Conservation (phyloP, 2,329 filamentous ascomycete species). For the Colletotrichum spaethianum region DNA sequence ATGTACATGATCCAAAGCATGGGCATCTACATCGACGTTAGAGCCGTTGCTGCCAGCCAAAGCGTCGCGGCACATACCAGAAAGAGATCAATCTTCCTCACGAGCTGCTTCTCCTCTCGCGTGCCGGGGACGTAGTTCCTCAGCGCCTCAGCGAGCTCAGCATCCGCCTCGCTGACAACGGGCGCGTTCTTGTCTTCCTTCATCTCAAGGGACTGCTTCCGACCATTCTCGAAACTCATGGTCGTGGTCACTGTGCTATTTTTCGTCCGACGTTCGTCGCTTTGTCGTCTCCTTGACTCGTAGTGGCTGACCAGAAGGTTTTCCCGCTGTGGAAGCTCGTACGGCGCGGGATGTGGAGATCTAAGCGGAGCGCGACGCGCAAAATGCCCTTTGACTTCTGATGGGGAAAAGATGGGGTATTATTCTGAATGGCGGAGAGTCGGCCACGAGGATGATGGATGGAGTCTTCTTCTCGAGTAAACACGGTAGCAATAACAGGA, state of each 20-base stretch:
- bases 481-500: neutral
- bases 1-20: constrained; percentile 45
- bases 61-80: constrained; percentile 12
- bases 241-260: neutral
- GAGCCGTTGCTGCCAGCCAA: neutral
- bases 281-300: neutral
- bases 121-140: constrained; percentile 47
- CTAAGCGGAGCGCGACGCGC: neutral
- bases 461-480: neutral
- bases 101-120: constrained; percentile 43
- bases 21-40: neutral
- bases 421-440: neutral
- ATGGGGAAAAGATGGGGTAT: neutral
- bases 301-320: neutral
- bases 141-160: constrained; percentile 46
- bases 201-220: constrained; percentile 40
- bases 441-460: neutral
- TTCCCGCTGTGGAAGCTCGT: neutral
- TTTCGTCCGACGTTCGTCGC: neutral
- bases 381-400: neutral
- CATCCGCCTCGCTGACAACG: constrained; percentile 36
- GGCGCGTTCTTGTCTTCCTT: constrained; percentile 40
- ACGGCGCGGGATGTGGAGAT: neutral
- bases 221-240: constrained; percentile 26
- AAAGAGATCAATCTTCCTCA: constrained; percentile 41